Conservation (phyloP, 768 basidiomycete genomes). For the Pseudohyphozyma bogoriensis region DNA sequence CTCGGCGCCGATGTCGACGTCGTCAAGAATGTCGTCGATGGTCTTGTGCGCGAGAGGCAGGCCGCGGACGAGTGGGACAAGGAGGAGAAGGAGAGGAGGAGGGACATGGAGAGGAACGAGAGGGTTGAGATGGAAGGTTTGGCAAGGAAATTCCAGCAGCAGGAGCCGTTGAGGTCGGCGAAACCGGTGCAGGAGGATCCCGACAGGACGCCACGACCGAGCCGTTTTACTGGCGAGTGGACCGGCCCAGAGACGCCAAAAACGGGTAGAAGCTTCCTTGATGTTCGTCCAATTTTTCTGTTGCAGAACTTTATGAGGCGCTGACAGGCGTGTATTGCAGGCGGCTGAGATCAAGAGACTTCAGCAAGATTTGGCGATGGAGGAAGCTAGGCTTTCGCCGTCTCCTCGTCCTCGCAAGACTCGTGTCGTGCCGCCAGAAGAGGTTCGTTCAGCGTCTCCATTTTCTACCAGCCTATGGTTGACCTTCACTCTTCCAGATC, state of each 20-base stretch:
- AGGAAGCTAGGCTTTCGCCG: background rate
- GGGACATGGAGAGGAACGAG: conserved; percentile 15
- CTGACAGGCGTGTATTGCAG: too few species aligned
- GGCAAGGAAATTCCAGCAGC: conserved; percentile 18
- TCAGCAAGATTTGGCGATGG: background rate
- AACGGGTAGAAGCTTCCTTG: conserved; percentile 8
- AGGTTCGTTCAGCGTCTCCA: background rate
- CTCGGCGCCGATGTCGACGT: conserved; percentile 78
- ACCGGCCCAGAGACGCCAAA: conserved; percentile 33
- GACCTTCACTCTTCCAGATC: background rate
- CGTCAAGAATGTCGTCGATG: conserved; percentile 75
- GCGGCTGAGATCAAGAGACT: conserved; percentile 8
- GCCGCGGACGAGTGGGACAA: conserved; percentile 19
- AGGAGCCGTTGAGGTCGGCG: background rate
- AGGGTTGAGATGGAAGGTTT: conserved; percentile 5
- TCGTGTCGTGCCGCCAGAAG: background rate
- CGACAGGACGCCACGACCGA: conserved; percentile 3
- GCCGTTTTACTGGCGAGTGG: conserved; percentile 28
- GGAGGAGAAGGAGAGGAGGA: conserved; percentile 33
- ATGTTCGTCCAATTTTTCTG: background rate
- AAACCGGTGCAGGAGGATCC: background rate
- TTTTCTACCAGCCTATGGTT: background rate
- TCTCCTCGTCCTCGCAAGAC: background rate
- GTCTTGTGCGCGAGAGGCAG: conserved; percentile 50
- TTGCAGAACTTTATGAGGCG: background rate